These are phyloP conservation scores for Aspergillus clavatus DNA, from an alignment of 2,329 filamentous ascomycete genomes.

Conservation along the genomic window DNA sequence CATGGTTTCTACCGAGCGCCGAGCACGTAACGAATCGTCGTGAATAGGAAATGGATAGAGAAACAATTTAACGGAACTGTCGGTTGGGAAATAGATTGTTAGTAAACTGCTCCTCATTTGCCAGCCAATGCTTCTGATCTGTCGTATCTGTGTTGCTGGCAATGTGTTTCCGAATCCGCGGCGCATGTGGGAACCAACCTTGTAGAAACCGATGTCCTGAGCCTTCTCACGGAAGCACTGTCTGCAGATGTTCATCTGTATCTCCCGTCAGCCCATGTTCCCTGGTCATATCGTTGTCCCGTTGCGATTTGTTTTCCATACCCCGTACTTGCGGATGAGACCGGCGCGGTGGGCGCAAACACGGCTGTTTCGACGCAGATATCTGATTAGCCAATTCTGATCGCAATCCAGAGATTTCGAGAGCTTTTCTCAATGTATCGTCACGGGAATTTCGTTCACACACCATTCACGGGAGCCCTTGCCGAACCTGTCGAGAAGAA, in stretches of 20 bases:
- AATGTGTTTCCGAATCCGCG: not conserved
- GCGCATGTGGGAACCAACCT: constrained; percentile 47
- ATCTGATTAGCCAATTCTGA: constrained; percentile 23
- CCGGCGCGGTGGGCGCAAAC: constrained; percentile 93
- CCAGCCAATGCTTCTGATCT: not conserved
- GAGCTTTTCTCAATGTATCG: constrained; percentile 1
- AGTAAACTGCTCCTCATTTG: constrained; percentile 10
- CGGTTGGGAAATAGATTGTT: constrained; percentile 7
- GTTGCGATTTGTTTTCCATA: constrained; percentile 21
- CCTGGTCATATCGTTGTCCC: not conserved
- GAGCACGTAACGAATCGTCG: constrained; percentile 28
- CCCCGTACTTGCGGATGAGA: constrained; percentile 99
- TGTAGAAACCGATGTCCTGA: constrained; percentile 63
- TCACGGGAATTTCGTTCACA: constrained; percentile 37
- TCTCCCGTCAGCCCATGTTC: constrained; percentile 14
- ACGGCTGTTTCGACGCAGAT: constrained; percentile 49
- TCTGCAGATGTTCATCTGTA: constrained; percentile 56
- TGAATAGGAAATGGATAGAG: constrained; percentile 29
- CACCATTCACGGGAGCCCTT: constrained; percentile 95
- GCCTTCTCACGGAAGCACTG: constrained; percentile 66
- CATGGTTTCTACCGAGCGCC: constrained; percentile 22
- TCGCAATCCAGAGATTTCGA: not conserved
- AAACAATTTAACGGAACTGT: constrained; percentile 34
- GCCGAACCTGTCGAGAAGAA: constrained; percentile 50
- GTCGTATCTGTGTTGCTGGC: not conserved